Conservation (phyloP, 73 alveolate species). For the Durusdinium trenchii region DNA sequence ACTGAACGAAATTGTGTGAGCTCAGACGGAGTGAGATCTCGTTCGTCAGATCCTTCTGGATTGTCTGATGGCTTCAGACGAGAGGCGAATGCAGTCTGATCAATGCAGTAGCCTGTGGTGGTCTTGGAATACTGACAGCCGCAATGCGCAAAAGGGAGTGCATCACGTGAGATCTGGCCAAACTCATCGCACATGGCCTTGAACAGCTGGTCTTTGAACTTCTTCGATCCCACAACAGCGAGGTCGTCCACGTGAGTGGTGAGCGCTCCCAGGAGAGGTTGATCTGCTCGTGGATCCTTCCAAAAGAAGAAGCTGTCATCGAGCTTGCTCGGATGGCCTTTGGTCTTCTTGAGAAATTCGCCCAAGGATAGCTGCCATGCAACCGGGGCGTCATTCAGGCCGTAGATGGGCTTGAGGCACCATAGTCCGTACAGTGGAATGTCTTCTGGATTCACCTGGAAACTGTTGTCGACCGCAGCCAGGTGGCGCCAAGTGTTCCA, state of each 20-base stretch:
- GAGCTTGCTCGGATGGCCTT: background rate
- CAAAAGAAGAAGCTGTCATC: constrained; percentile 28
- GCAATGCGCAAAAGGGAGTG: constrained; percentile 8
- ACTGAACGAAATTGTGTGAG: background rate
- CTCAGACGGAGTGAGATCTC: background rate
- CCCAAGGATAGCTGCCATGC: constrained; percentile 34
- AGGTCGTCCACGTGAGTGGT: constrained; percentile 11
- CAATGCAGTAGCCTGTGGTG: background rate
- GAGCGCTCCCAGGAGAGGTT: background rate
- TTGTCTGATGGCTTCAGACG: background rate
- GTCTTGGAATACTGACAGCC: background rate
- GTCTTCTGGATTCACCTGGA: background rate
- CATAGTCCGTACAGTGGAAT: background rate
- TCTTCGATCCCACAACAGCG: background rate
- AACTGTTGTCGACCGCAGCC: background rate
- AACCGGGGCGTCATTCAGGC: constrained; percentile 32
- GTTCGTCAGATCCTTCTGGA: background rate
- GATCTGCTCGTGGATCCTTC: background rate
- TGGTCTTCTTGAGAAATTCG: background rate
- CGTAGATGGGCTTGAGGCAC: constrained; percentile 41
- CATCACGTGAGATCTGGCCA: background rate
- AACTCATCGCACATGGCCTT: background rate
- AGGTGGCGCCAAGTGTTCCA: constrained; percentile 22
- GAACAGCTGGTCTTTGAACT: background rate
- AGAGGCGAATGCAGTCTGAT: background rate